These are phyloP conservation scores for Sonneratia caseolaris DNA, from an alignment of 345 rosid species.

Conservation along the genomic window DNA sequence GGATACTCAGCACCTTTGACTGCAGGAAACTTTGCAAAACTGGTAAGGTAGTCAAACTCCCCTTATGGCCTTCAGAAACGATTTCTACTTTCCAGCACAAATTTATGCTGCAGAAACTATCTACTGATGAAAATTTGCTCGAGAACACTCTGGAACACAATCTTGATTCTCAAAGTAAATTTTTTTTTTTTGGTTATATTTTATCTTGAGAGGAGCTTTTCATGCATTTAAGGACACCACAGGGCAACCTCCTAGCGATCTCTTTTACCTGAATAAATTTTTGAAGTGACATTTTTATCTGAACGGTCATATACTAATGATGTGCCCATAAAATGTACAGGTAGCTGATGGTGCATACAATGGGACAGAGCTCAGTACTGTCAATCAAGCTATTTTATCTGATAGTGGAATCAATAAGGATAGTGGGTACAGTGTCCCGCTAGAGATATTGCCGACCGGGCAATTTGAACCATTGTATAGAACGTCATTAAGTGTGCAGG, in stretches of 20 bases:
- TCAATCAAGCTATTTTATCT: slow-evolving; percentile 66
- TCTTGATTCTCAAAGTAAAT: neutral
- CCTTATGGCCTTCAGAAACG: slow-evolving; percentile 8
- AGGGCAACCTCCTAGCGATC: neutral
- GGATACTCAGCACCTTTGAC: slow-evolving; percentile 93
- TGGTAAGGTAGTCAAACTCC: slow-evolving; percentile 82
- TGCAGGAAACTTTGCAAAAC: slow-evolving; percentile 77
- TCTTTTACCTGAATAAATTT: neutral
- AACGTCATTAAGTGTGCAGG: slow-evolving; percentile 70
- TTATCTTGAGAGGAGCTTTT: neutral
- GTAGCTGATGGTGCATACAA: slow-evolving; percentile 73
- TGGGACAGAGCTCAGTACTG: slow-evolving; percentile 48
- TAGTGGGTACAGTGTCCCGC: slow-evolving; percentile 50
- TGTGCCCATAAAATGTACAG: slow-evolving; percentile 20
- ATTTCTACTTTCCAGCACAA: neutral
- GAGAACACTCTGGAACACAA: neutral
- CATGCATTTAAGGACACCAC: neutral
- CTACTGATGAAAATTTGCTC: neutral
- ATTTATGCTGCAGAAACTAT: neutral
- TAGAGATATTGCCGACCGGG: slow-evolving; percentile 84
- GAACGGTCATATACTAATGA: neutral
- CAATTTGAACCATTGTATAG: slow-evolving; percentile 91
- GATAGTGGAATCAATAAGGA: slow-evolving; percentile 45
- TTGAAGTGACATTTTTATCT: neutral
- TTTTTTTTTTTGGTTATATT: neutral